Conservation (phyloP, 768 basidiomycete genomes). For the Agaricus subrufescens region DNA sequence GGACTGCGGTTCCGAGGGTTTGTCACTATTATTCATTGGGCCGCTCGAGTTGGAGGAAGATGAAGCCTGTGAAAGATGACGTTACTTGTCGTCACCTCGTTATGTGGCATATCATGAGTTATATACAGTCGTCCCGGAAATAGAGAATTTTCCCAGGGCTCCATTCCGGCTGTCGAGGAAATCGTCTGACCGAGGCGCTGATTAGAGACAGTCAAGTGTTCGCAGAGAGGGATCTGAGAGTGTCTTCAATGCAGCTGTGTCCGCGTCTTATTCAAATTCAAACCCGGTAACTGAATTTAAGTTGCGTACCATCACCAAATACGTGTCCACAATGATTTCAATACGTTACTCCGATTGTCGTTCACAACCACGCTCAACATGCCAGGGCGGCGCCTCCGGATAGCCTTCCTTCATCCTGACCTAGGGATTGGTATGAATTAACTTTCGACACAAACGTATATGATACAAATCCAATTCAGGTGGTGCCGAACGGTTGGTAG, state of each 20-base stretch:
- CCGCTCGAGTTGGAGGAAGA: not conserved
- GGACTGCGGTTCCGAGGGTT: slow-evolving; percentile 18
- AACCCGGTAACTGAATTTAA: too few species aligned
- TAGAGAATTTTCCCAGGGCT: too few species aligned
- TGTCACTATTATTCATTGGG: not conserved
- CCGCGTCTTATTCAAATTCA: too few species aligned
- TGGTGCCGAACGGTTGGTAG: slow-evolving; percentile 92
- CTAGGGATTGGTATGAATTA: slow-evolving; percentile 74
- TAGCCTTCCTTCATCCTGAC: slow-evolving; percentile 93
- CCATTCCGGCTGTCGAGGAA: too few species aligned
- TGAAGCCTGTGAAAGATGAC: too few species aligned
- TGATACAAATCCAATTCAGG: slow-evolving; percentile 43
- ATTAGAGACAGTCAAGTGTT: not conserved
- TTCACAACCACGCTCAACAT: not conserved
- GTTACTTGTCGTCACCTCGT: too few species aligned
- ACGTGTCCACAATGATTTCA: slow-evolving; percentile 7
- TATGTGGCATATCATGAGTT: too few species aligned
- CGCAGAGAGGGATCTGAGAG: not conserved
- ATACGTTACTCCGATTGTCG: not conserved
- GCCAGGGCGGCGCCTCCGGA: slow-evolving; percentile 20
- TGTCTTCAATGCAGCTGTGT: not conserved
- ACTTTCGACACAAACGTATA: slow-evolving; percentile 6
- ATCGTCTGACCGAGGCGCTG: not conserved
- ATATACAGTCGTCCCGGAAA: too few species aligned
- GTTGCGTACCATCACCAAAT: not conserved